These are phyloP conservation scores for Ciborinia camelliae DNA, from an alignment of 2,329 filamentous ascomycete species.

Conservation along the genomic window DNA sequence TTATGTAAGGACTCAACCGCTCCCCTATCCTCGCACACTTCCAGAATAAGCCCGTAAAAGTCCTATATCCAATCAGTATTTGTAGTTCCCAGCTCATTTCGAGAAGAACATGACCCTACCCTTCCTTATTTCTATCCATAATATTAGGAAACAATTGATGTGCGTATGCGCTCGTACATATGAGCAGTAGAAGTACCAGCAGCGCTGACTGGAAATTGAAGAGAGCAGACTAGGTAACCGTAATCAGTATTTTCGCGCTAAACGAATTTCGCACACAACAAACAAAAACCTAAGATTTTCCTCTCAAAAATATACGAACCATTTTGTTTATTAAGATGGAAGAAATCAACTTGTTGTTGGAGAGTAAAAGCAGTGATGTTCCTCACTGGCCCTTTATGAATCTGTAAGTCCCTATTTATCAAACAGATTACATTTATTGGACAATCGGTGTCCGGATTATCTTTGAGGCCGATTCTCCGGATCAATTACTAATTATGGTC, in stretches of 20 bases:
- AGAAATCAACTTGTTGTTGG: neutral
- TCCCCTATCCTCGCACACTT: constrained; percentile 92
- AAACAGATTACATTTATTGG: constrained; percentile 17
- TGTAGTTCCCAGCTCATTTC: neutral
- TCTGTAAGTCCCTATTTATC: neutral
- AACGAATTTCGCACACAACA: no score
- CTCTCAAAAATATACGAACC: neutral
- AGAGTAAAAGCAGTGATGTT: neutral
- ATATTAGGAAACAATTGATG: constrained; percentile 86
- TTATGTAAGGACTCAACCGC: constrained; percentile 90
- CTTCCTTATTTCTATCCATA: constrained; percentile 89
- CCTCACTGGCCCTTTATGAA: neutral
- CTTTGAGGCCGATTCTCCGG: neutral
- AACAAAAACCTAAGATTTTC: no score
- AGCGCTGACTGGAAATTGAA: constrained; percentile 99
- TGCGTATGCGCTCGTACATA: constrained; percentile 92
- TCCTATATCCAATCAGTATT: constrained; percentile 27
- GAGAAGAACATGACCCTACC: constrained; percentile 51
- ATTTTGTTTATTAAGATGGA: neutral
- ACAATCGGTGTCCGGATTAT: constrained; percentile 4
- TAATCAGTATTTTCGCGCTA: neutral
- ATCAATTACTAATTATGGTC: neutral
- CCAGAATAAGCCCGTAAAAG: constrained; percentile 74
- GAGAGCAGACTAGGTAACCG: constrained; percentile 71
- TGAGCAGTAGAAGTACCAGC: constrained; percentile 87